Percentiles rank a stretch among this genome's conserved stretches.
Evolutionary conservation across 805 yeast species (phyloP).

Genomic region (Candida peoriensis): DNA sequence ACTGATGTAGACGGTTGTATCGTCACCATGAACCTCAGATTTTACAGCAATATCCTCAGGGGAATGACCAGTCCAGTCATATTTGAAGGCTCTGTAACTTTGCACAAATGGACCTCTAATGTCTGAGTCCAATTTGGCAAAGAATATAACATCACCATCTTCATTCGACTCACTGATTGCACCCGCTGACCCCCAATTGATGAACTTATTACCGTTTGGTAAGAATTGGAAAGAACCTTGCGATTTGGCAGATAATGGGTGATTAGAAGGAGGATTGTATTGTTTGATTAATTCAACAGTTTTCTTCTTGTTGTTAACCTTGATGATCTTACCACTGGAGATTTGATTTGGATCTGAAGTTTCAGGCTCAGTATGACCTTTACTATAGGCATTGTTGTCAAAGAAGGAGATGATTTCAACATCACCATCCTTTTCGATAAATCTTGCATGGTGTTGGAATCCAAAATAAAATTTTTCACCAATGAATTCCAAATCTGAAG

Average conservation of each 20-base stretch:
- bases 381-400: slow-evolving; percentile 34
- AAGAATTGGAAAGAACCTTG: slow-evolving; percentile 24
- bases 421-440: slow-evolving; percentile 5
- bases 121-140: slow-evolving; percentile 30
- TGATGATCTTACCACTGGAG: slow-evolving; percentile 32
- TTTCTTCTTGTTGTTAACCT: slow-evolving; percentile 27
- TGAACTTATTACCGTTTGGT: slow-evolving; percentile 30
- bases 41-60: slow-evolving; percentile 28
- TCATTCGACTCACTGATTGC: slow-evolving; percentile 31
- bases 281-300: slow-evolving; percentile 24
- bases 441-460: slow-evolving; percentile 35
- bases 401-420: slow-evolving; percentile 30
- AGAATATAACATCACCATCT: slow-evolving; percentile 28
- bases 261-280: slow-evolving; percentile 23
- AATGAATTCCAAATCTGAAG: slow-evolving; percentile 19
- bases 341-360: slow-evolving; percentile 18
- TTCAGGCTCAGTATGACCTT: slow-evolving; percentile 28
- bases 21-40: slow-evolving; percentile 11
- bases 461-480: slow-evolving; percentile 21
- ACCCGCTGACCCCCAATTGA: slow-evolving; percentile 36
- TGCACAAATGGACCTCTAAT: slow-evolving; percentile 23
- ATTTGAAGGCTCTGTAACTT: slow-evolving; percentile 34
- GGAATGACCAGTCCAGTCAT: slow-evolving; percentile 31
- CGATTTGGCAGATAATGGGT: slow-evolving; percentile 20
- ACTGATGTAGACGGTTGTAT: slow-evolving; percentile 26